phyloP scores from a whole-genome alignment of 495 filamentous ascomycete genomes.

The Cairneyella variabilis region DNA sequence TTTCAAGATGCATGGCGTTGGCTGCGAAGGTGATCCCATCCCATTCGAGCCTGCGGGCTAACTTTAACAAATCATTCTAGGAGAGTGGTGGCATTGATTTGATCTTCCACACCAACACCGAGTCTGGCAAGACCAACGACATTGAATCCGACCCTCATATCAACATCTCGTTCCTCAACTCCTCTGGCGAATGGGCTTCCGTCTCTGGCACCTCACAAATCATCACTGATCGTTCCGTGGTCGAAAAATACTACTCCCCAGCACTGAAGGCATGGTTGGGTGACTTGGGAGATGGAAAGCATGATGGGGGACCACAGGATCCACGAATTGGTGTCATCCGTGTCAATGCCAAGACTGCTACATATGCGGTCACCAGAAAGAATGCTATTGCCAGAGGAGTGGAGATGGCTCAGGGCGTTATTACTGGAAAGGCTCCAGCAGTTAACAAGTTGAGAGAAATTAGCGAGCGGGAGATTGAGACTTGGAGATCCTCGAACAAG shows the following conservation, averaged over 20 bases:
- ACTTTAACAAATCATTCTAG: constrained; percentile 34
- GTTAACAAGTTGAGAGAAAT: constrained; percentile 81
- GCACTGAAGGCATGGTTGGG: constrained; percentile 83
- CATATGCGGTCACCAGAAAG: constrained; percentile 53
- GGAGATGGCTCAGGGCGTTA: constrained; percentile 71
- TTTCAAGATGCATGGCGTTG: constrained; percentile 85
- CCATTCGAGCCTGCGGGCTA: neutral
- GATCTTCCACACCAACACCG: constrained; percentile 91
- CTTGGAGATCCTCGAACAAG: constrained; percentile 37
- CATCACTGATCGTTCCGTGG: constrained; percentile 58
- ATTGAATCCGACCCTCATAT: constrained; percentile 68
- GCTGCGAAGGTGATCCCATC: constrained; percentile 63
- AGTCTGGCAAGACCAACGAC: constrained; percentile 88
- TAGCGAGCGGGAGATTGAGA: constrained; percentile 58
- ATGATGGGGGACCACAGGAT: constrained; percentile 78
- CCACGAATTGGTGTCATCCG: constrained; percentile 73
- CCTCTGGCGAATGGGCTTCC: constrained; percentile 69
- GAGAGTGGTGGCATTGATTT: constrained; percentile 78
- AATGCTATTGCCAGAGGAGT: constrained; percentile 54
- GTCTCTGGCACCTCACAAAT: constrained; percentile 69
- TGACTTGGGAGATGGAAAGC: constrained; percentile 82
- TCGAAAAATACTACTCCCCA: constrained; percentile 76
- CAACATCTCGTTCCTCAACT: constrained; percentile 84
- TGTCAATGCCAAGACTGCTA: constrained; percentile 57
- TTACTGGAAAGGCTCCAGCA: constrained; percentile 65